Evolutionary conservation across 345 rosid species (phyloP).

Genomic region (Pugionium dolabratum): DNA sequence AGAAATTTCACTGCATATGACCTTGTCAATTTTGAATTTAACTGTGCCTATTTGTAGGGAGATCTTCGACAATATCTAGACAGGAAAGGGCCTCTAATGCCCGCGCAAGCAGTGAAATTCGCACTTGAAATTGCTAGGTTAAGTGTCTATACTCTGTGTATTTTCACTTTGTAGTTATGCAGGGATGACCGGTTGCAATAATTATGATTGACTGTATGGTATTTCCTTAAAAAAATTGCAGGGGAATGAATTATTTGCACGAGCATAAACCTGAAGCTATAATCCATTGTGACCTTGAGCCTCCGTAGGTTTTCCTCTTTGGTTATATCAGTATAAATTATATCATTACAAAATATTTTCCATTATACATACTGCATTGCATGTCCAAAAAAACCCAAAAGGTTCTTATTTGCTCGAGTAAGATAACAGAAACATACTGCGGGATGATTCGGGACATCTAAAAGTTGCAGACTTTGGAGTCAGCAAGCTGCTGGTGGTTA

Average conservation of each 20-base stretch:
- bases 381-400: constrained; percentile 35
- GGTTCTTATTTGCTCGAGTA: constrained; percentile 48
- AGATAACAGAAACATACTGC: constrained; percentile 89
- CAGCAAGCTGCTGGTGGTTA: constrained; percentile 67
- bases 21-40: neutral
- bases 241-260: constrained; percentile 87
- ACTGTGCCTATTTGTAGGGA: constrained; percentile 49
- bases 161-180: constrained; percentile 12
- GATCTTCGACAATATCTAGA: constrained; percentile 74
- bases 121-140: constrained; percentile 88
- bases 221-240: constrained; percentile 43
- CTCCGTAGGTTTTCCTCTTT: constrained; percentile 61
- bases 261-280: constrained; percentile 83
- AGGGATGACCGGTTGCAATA: neutral
- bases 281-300: constrained; percentile 82
- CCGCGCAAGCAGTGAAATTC: constrained; percentile 66
- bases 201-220: constrained; percentile 21
- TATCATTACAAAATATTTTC: constrained; percentile 10
- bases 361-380: constrained; percentile 12
- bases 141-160: constrained; percentile 24
- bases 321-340: constrained; percentile 10
- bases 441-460: constrained; percentile 92
- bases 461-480: constrained; percentile 98
- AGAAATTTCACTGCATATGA: constrained; percentile 6
- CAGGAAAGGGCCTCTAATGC: constrained; percentile 59